Evolutionary conservation across 306 rosid genomes (phyloP), one percentile per base, ranked within the genome.

Genomic region (Boehmeria nivea): DNA sequence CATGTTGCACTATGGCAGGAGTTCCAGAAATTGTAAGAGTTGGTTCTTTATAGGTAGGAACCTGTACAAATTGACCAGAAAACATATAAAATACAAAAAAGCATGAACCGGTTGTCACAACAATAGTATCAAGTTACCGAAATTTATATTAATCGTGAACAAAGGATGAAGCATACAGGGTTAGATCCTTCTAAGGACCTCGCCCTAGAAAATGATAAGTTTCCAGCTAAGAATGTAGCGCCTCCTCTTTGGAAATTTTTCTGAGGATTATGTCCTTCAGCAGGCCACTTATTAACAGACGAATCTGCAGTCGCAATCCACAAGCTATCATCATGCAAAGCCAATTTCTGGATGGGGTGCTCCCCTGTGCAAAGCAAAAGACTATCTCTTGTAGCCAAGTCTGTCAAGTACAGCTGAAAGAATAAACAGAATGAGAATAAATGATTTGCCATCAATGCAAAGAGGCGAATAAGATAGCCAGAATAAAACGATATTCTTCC

Each of bases 301-400:
- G 99, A 91, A 73, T 91, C 96, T 45, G 94, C 83, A 49, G 95
- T 82, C 28, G 96, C 96, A 71, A 61, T 88, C 99, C 99, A 91
- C 54, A 91, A 77, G 71, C 72, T 75, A 63, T 91, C 93, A 58
- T 79, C 87, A 43, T 87, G 83, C 71, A 85, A 52, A 47, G 96
- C 95, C 74, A 91, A 60, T 71, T 87, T 84, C 73, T 72, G 79
- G 64, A 91, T 73, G 61, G 99, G 99, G 64, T 87, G 82, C 21
- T 87, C 95, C 67, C 96, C 99, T 16, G 89, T 64, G 82, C 85
- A 87, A 72, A 91, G 89, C 78, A 91, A 68, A 65, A 87, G 81
- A 77, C 99, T 91, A 65, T 91, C 99, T 76, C 96, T 93, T 11
- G 99, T 93, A 54, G 80, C 86, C 96, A 93, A 77, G 73, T 93